A percentile compares a stretch with the other conserved stretches of the same genome.
These are phyloP conservation scores for Leccinum aurantiacum DNA, from an alignment of 768 basidiomycete genomes.

Conservation along the genomic window DNA sequence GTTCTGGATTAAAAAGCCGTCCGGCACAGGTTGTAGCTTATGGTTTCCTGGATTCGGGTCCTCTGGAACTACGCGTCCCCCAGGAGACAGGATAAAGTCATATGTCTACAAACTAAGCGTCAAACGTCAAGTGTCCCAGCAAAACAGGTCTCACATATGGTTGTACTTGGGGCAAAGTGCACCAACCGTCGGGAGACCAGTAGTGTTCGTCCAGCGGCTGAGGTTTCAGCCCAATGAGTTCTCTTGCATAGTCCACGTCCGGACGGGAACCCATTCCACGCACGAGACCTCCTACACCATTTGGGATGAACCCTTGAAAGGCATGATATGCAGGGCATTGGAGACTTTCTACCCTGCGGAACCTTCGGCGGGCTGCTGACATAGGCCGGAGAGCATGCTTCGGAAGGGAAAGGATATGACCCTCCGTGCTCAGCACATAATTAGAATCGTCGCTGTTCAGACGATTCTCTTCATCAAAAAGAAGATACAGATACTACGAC, in stretches of 20 bases:
- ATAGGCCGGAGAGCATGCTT: slow-evolving; percentile 51
- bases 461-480: slow-evolving; percentile 85
- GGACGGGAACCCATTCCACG: slow-evolving; percentile 69
- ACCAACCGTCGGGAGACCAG: slow-evolving; percentile 76
- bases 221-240: slow-evolving; percentile 56
- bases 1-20: slow-evolving; percentile 77
- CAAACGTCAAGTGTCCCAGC: slow-evolving; percentile 1
- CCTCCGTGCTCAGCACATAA: slow-evolving; percentile 94
- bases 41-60: slow-evolving; percentile 66
- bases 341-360: slow-evolving; percentile 62
- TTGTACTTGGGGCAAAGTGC: slow-evolving; percentile 65
- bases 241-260: slow-evolving; percentile 81
- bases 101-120: slow-evolving; percentile 46
- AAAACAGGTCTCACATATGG: slow-evolving; percentile 54
- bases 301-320: slow-evolving; percentile 33
- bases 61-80: slow-evolving; percentile 53
- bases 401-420: slow-evolving; percentile 78
- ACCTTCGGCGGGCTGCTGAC: slow-evolving; percentile 56
- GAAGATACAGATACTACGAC: slow-evolving; percentile 81
- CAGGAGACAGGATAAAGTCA: slow-evolving; percentile 74
- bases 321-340: slow-evolving; percentile 75
- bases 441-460: slow-evolving; percentile 77
- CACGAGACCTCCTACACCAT: slow-evolving; percentile 46
- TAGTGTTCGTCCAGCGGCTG: slow-evolving; percentile 49
- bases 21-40: slow-evolving; percentile 60